Percentiles rank a stretch among this genome's conserved stretches.
These are phyloP conservation scores for Cutaneotrichosporon dermatis DNA, from an alignment of 1,284 basidiomycete species.

Conservation along the genomic window DNA sequence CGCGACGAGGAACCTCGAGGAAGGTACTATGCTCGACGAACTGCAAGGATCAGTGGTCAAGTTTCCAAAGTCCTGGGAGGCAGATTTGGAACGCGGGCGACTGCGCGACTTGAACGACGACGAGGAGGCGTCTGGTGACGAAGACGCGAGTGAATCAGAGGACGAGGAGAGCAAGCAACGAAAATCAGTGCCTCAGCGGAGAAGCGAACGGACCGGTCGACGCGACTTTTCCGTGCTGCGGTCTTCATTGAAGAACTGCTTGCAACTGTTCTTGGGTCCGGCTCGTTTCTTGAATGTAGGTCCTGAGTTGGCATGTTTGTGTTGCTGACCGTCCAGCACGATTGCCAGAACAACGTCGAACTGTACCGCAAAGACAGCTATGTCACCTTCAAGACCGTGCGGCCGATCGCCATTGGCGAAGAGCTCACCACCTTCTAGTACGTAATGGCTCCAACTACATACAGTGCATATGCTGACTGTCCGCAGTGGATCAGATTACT, in stretches of 20 bases:
- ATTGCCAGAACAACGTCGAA: constrained; percentile 47
- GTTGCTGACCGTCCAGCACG: constrained; percentile 31
- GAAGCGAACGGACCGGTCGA: constrained; percentile 37
- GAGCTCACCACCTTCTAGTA: constrained; percentile 48
- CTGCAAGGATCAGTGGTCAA: constrained; percentile 42
- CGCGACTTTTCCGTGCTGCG: constrained; percentile 48
- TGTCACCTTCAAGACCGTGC: constrained; percentile 40
- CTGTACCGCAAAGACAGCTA: constrained; percentile 37
- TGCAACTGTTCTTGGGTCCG: constrained; percentile 48
- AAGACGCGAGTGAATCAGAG: constrained; percentile 7
- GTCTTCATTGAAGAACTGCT: constrained; percentile 37
- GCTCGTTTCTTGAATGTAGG: constrained; percentile 48
- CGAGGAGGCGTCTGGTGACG: constrained; percentile 12
- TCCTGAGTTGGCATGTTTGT: not conserved
- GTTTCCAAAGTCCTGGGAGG: constrained; percentile 39
- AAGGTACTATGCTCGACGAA: constrained; percentile 32
- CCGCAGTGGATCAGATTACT: constrained; percentile 39
- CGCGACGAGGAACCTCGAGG: constrained; percentile 34
- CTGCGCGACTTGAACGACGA: constrained; percentile 38
- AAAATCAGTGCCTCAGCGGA: constrained; percentile 3
- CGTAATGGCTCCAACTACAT: constrained; percentile 11
- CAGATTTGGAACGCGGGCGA: constrained; percentile 32
- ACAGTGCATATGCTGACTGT: not conserved
- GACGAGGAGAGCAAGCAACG: constrained; percentile 16
- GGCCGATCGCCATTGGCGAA: constrained; percentile 40